Conservation (phyloP, 768 basidiomycete genomes). For the Suillus occidentalis region DNA sequence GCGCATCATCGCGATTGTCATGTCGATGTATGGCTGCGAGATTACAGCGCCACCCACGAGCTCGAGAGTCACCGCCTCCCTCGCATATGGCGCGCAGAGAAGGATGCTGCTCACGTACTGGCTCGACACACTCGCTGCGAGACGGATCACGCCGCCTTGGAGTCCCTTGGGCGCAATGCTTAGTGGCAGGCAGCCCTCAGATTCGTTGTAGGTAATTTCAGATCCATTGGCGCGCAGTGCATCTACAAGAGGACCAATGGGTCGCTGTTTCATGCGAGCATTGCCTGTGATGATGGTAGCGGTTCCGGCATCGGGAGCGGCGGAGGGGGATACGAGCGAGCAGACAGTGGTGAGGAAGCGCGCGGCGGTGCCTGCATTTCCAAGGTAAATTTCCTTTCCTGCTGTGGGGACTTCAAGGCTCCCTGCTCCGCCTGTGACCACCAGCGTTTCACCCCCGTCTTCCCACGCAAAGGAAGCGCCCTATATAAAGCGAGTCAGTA, state of each 20-base stretch:
- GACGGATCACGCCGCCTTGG: constrained; percentile 75
- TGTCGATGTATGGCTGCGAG: constrained; percentile 98
- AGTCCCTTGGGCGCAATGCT: constrained; percentile 83
- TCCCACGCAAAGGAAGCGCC: constrained; percentile 95
- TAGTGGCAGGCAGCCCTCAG: constrained; percentile 83
- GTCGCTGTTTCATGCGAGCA: constrained; percentile 97
- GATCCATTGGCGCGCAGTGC: constrained; percentile 84
- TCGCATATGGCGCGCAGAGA: constrained; percentile 93
- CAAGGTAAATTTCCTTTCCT: constrained; percentile 90
- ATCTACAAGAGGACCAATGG: constrained; percentile 92
- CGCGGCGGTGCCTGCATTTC: constrained; percentile 96
- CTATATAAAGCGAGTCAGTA: constrained; percentile 36
- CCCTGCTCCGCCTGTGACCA: constrained; percentile 87
- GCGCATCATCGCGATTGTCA: constrained; percentile 98
- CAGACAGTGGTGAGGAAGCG: constrained; percentile 98
- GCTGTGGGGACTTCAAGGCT: constrained; percentile 71
- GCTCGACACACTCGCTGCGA: constrained; percentile 93
- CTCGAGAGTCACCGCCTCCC: constrained; percentile 80
- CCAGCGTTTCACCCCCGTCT: constrained; percentile 92
- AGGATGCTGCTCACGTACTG: constrained; percentile 99
- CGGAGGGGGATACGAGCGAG: constrained; percentile 67
- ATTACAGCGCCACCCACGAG: constrained; percentile 94
- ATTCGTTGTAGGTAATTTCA: constrained; percentile 74
- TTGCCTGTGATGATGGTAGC: constrained; percentile 92
- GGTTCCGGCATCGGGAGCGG: constrained; percentile 36